Evolutionary conservation across 768 basidiomycete genomes (phyloP), one percentile per base, ranked within the genome.

Genomic region (Leccinellum rugosiceps): DNA sequence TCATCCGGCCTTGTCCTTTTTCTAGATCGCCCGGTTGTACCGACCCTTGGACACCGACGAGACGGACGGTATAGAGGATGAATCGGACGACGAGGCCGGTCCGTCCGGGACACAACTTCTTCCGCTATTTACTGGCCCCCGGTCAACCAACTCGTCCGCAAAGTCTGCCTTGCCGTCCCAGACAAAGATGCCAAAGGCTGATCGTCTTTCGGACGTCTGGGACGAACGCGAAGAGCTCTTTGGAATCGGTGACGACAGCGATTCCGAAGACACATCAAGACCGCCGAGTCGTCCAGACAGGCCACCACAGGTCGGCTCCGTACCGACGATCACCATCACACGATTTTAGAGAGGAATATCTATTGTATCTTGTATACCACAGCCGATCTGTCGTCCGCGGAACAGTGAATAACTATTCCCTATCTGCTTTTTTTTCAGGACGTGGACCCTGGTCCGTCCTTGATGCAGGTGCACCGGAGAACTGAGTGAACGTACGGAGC

Each of bases 211-310:
- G 15, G 78, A 88, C 68, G 83, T 87, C 45, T 92, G 89, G 89
- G 86, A 91, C 59, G 87, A 88, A 62, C 80, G 84, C 26, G 90
- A 92, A 71, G 88, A 90, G 54, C 59, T 88, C 32, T 90, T 92
- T 68, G 84, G 78, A 44, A 76, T 89, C 52, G 88, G 85, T 4
- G 82, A 79, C 10, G 83, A 84, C 58, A 84, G 83, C 63, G 84
- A 86, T 50, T 76, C 80, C 19, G 86, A 88, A 56, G 75, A 75
- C 47, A 55, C 61, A 28, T 50, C 58, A 14, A 52, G 46, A 50
- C 54, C 60, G 34, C 49, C 61, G 4, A 50, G 32, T 10, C 58
- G 14, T 23, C 3, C 53, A 30, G 44, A 53, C 23, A n/a, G 53
- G 6, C 11, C 58, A 52, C 52, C 57, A 28, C 61, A 52, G 35